Evolutionary conservation across 352 stramenopile species (phyloP), one percentile per base, ranked within the genome.

Genomic region (Pythium biforme): DNA sequence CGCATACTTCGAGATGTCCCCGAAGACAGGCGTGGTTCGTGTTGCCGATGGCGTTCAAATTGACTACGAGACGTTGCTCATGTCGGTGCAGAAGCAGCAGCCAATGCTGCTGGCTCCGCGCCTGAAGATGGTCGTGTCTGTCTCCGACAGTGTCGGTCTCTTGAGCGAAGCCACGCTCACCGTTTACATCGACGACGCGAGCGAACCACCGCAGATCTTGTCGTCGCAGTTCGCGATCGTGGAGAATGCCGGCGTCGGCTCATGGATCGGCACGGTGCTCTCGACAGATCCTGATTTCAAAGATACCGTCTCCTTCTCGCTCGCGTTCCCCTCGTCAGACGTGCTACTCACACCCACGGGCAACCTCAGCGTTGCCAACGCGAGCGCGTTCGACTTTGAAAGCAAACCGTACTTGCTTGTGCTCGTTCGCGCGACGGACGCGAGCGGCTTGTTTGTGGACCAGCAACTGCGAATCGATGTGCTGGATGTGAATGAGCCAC

Each of bases 401-500:
- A 71, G n/a, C 17, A 78, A 74, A 51, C 53, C 66, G 19, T 67
- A 68, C 22, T 12, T 89, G 11, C 62, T 59, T 1, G 11, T 82
- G 27, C 69, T 70, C 0, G 73, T 82, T 3, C 69, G 74, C 0
- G 71, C 57, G 20, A 75, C 61, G 20, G 79, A 88, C 39, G 47
- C 39, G 20, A 59, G 62, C 20, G 79, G 79, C 0, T 45, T 86
- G 0, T 76, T 62, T 20, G 48, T 53, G 34, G 74, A 83, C 34
- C 61, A 62, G 5, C 68, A 86, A 11, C 59, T 89, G 23, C 70
- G 70, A 4, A 70, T 89, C 43, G 66, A 58, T 15, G 26, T 89
- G 22, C 19, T 73, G 15, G 73, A 89, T 55, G 49, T 85, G 14
- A 89, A 89, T 34, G 79, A 89, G 58, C 37, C 79, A 10, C 79